Evolutionary conservation across 179 eudicot genomes (phyloP).

Genomic region (Sideroxylon spinosum): DNA sequence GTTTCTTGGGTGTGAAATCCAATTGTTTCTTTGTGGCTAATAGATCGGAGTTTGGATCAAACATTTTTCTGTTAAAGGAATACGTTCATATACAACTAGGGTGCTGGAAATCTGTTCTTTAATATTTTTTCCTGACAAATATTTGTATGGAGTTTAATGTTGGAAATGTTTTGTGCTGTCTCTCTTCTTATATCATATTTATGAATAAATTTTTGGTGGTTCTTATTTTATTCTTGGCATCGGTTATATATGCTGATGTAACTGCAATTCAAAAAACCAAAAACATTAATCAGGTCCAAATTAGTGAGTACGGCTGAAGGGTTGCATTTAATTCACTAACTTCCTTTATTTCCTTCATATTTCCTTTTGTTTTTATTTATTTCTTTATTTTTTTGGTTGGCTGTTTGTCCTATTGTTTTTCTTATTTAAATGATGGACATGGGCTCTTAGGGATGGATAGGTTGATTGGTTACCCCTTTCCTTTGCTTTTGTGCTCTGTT

Average conservation of each 20-base stretch:
- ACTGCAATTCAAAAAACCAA: neutral
- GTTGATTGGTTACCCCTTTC: neutral
- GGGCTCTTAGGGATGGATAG: neutral
- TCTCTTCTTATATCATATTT: neutral
- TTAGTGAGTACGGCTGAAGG: neutral
- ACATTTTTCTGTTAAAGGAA: too few relatives aligned
- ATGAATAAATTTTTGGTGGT: neutral
- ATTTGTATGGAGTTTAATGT: neutral
- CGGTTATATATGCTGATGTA: neutral
- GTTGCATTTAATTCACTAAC: neutral
- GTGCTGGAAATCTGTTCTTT: too few relatives aligned
- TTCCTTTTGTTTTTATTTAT: neutral
- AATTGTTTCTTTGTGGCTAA: too few relatives aligned
- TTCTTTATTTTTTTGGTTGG: neutral
- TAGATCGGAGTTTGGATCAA: too few relatives aligned
- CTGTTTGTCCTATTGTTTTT: neutral
- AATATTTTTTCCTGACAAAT: too few relatives aligned
- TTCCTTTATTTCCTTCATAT: neutral
- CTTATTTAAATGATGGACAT: neutral
- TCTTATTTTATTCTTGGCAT: neutral
- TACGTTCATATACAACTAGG: too few relatives aligned
- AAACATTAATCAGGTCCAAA: neutral
- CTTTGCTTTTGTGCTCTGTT: neutral
- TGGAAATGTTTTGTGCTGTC: neutral
- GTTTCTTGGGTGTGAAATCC: too few relatives aligned